Conservation (phyloP, 148 eudicot species). For the Spergularia bocconei region DNA sequence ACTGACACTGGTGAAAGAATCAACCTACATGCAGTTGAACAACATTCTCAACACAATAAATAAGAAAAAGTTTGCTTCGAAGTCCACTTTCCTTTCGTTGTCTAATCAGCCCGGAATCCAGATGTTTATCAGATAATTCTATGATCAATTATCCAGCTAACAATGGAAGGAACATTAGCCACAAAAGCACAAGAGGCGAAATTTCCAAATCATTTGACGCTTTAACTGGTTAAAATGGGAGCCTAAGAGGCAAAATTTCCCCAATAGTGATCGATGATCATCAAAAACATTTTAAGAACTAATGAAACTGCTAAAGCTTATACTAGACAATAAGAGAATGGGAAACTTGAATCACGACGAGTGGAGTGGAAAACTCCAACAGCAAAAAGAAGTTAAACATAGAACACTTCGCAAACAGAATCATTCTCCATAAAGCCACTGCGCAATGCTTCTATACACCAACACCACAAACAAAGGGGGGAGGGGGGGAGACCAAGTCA, state of each 20-base stretch:
- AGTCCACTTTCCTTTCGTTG: neutral
- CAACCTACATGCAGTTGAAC: constrained; percentile 58
- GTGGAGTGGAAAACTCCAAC: neutral
- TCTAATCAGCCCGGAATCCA: neutral
- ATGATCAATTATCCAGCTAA: too few species aligned
- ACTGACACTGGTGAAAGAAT: constrained; percentile 90
- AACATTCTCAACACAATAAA: constrained; percentile 7
- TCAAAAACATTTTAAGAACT: neutral
- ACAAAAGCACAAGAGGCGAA: neutral
- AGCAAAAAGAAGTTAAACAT: neutral
- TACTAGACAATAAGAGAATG: neutral
- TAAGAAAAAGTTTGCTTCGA: neutral
- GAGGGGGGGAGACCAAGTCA: too few species aligned
- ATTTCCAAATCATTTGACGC: neutral
- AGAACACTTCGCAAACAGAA: neutral
- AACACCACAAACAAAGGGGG: neutral
- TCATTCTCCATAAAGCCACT: neutral
- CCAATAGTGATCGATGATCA: constrained; percentile 85
- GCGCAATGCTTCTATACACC: constrained; percentile 1
- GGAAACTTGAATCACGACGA: neutral
- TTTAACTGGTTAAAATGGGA: neutral
- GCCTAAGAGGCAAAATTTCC: constrained; percentile 42
- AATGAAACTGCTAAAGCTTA: neutral
- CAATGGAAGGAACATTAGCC: too few species aligned
- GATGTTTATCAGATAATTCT: too few species aligned